phyloP scores from a whole-genome alignment of 108 stramenopile genomes.

The Hondaea fermentalgiana region DNA sequence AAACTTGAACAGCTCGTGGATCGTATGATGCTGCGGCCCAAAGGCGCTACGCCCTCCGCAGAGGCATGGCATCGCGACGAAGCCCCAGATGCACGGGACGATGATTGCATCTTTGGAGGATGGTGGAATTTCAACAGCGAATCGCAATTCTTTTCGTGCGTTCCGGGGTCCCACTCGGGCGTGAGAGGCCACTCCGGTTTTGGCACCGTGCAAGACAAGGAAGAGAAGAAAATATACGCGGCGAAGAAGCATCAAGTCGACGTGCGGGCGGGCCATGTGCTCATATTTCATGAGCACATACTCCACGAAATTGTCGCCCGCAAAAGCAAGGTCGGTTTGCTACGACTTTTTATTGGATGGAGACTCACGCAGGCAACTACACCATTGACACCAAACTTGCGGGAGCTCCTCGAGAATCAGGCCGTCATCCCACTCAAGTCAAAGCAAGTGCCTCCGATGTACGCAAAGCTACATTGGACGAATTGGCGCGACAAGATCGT shows the following conservation, averaged over 20 bases:
- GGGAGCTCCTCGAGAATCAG: neutral
- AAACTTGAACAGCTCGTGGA: neutral
- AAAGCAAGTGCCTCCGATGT: neutral
- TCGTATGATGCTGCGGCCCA: neutral
- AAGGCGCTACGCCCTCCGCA: neutral
- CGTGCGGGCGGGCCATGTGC: neutral
- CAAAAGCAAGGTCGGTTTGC: neutral
- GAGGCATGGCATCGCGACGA: neutral
- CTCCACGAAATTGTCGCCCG: neutral
- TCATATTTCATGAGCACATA: neutral
- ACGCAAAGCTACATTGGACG: neutral
- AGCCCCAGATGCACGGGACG: neutral
- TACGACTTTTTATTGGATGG: neutral
- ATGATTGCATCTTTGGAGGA: neutral
- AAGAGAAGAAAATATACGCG: neutral
- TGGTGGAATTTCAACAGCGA: neutral
- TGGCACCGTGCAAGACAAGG: neutral
- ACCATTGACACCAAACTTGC: neutral
- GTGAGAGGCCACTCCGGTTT: neutral
- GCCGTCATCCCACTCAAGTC: neutral
- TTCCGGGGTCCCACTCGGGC: neutral
- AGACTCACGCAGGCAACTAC: neutral
- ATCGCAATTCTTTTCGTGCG: neutral
- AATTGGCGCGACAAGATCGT: neutral
- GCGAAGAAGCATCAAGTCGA: neutral